Evolutionary conservation across 345 rosid genomes (phyloP).

Genomic region (Eucalyptus cladocalyx): DNA sequence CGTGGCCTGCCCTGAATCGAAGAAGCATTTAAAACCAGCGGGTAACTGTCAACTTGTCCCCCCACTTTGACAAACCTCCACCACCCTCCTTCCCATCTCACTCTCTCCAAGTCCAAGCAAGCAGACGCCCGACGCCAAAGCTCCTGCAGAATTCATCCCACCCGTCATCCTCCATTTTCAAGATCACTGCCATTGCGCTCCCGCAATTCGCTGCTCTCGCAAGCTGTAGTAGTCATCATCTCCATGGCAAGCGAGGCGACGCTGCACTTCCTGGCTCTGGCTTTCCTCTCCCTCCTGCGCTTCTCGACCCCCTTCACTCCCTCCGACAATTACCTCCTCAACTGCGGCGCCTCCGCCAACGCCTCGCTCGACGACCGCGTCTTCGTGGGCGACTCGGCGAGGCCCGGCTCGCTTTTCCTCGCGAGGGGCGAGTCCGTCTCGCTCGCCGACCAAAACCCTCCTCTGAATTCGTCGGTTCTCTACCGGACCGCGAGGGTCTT

Average conservation of each 20-base stretch:
- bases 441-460: constrained; percentile 34
- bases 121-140: neutral
- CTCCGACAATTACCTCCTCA: constrained; percentile 63
- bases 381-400: constrained; percentile 48
- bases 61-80: neutral
- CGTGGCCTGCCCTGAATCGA: neutral
- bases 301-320: constrained; percentile 44
- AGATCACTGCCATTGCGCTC: neutral
- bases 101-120: neutral
- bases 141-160: neutral
- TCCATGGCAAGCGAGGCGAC: neutral
- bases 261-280: constrained; percentile 11
- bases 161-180: neutral
- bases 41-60: neutral
- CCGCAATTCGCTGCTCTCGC: neutral
- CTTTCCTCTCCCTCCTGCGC: constrained; percentile 3
- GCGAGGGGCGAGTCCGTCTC: constrained; percentile 32
- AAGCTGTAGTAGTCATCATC: neutral
- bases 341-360: constrained; percentile 55
- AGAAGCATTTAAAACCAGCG: neutral
- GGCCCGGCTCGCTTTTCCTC: constrained; percentile 20
- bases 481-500: constrained; percentile 68
- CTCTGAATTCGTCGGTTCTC: constrained; percentile 31
- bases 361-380: constrained; percentile 42
- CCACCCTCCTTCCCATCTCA: neutral